Percentiles rank a stretch among this genome's conserved stretches.
These are phyloP conservation scores for Aspergillus sp. DNA, from an alignment of 2,329 filamentous ascomycete species.

Conservation along the genomic window DNA sequence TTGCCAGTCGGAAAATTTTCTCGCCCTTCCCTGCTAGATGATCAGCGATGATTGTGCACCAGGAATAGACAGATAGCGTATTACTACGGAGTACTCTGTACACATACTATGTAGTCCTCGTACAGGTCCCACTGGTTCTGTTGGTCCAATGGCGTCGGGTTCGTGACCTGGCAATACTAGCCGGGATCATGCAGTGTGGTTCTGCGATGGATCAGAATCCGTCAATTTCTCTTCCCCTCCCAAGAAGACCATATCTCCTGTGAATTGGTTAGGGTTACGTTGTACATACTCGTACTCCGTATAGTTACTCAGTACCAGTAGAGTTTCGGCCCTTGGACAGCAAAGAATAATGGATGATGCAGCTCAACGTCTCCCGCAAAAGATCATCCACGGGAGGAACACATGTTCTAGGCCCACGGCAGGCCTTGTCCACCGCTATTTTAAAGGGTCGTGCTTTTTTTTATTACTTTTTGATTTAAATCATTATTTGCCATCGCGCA, in stretches of 20 bases:
- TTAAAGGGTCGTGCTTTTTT: neutral
- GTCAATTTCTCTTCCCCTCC: neutral
- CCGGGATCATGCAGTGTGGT: neutral
- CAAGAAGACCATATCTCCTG: neutral
- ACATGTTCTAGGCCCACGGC: conserved; percentile 15
- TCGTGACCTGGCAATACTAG: neutral
- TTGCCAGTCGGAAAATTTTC: conserved; percentile 11
- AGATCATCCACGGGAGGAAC: conserved; percentile 8
- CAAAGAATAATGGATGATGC: neutral
- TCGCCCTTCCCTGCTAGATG: neutral
- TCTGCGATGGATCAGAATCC: neutral
- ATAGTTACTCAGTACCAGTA: neutral
- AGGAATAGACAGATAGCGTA: conserved; percentile 10
- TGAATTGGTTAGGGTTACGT: neutral
- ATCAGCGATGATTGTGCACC: conserved; percentile 14
- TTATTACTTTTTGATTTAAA: no score
- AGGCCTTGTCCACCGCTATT: conserved; percentile 10
- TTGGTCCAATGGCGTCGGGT: conserved; percentile 6
- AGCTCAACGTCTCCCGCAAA: neutral
- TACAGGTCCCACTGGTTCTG: no score
- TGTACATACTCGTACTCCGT: neutral
- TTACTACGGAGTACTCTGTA: neutral
- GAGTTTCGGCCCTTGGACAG: neutral
- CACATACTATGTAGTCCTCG: no score
- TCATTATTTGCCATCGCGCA: neutral